phyloP scores from a whole-genome alignment of 1,284 basidiomycete species.

The Kwoniella shivajii region DNA sequence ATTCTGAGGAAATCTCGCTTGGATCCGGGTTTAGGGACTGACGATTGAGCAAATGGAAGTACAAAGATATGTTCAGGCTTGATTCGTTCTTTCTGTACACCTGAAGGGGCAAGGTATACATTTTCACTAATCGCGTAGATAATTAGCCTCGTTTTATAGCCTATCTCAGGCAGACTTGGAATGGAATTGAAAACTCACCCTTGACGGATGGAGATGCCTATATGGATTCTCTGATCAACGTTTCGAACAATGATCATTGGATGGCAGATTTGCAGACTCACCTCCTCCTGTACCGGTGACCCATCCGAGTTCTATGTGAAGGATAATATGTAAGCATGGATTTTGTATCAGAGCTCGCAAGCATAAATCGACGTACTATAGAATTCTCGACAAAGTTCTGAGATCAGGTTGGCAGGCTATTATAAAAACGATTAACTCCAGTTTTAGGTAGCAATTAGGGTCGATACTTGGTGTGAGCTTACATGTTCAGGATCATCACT shows the following conservation, averaged over 20 bases:
- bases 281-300: slow-evolving; percentile 62
- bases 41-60: slow-evolving; percentile 70
- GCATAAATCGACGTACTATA: slow-evolving; percentile 41
- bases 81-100: slow-evolving; percentile 85
- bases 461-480: slow-evolving; percentile 19
- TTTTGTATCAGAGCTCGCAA: slow-evolving; percentile 20
- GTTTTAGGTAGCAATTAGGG: too few relatives aligned
- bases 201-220: slow-evolving; percentile 68
- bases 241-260: background rate
- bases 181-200: slow-evolving; percentile 57
- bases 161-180: too few relatives aligned
- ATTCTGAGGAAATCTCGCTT: slow-evolving; percentile 74
- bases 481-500: slow-evolving; percentile 57
- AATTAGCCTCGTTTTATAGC: background rate
- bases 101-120: slow-evolving; percentile 74
- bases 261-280: slow-evolving; percentile 9
- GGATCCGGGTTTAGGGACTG: slow-evolving; percentile 62
- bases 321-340: too few relatives aligned
- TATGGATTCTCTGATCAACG: background rate
- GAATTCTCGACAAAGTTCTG: slow-evolving; percentile 65
- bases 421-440: too few relatives aligned
- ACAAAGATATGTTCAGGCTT: slow-evolving; percentile 78
- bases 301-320: slow-evolving; percentile 65
- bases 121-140: slow-evolving; percentile 61
- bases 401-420: slow-evolving; percentile 80